These are phyloP conservation scores for Botrytis pseudocinerea DNA, from an alignment of 2,329 filamentous ascomycete species.

Conservation along the genomic window DNA sequence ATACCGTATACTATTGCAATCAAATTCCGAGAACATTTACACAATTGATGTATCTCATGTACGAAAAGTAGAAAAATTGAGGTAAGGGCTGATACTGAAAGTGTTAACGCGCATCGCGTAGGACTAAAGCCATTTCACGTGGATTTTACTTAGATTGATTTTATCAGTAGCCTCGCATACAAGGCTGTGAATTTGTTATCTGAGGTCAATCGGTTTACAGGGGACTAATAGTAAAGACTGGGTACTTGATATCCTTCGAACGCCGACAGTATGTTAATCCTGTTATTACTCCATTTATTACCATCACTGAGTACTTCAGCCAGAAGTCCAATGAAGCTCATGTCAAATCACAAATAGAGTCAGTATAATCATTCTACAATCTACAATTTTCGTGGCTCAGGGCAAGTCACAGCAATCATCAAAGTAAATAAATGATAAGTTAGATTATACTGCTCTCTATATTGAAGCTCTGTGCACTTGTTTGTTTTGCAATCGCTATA, in stretches of 20 bases:
- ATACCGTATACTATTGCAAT: neutral
- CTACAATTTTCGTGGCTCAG: neutral
- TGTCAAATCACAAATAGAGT: neutral
- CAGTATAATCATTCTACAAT: neutral
- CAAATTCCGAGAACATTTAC: slow-evolving; percentile 4
- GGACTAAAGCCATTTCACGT: slow-evolving; percentile 9
- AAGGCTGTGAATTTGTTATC: slow-evolving; percentile 8
- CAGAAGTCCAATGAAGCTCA: neutral
- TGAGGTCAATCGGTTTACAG: neutral
- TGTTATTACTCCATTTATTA: neutral
- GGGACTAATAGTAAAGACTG: neutral
- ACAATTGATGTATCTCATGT: neutral
- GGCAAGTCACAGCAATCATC: neutral
- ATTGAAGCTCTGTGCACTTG: slow-evolving; percentile 32
- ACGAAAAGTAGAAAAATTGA: neutral
- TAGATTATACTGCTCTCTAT: slow-evolving; percentile 16
- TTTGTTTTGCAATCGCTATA: slow-evolving; percentile 29
- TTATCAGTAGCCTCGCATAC: slow-evolving; percentile 10
- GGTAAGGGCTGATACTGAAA: slow-evolving; percentile 1
- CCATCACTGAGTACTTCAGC: no score
- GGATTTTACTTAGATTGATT: slow-evolving; percentile 17
- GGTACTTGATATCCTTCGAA: neutral
- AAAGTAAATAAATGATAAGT: neutral
- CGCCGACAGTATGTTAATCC: no score
- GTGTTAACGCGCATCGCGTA: slow-evolving; percentile 21